Percentiles rank a stretch among this genome's conserved stretches.
Conservation (phyloP, 2,329 filamentous ascomycete genomes). For the Talaromyces sp. region DNA sequence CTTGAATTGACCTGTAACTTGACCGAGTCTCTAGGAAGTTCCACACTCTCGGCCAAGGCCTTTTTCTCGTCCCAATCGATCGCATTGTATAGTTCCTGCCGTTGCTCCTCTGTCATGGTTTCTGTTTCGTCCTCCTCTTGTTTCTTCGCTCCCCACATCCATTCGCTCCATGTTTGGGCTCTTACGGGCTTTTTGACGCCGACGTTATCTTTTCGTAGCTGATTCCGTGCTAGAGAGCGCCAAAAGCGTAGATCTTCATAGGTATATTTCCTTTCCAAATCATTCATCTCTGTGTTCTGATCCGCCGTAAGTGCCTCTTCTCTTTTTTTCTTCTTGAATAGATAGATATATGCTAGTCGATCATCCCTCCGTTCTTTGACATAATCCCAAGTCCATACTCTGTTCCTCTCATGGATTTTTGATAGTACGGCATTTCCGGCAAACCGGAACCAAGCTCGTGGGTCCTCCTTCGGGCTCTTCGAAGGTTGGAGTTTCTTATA, state of each 20-base stretch:
- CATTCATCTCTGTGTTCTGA: conserved; percentile 70
- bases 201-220: conserved; percentile 91
- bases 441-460: conserved; percentile 87
- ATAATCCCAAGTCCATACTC: conserved; percentile 92
- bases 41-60: conserved; percentile 80
- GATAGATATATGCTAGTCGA: conserved; percentile 79
- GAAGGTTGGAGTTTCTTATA: conserved; percentile 93
- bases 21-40: conserved; percentile 84
- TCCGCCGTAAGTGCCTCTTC: conserved; percentile 65
- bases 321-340: conserved; percentile 93
- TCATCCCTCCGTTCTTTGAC: conserved; percentile 91
- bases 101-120: conserved; percentile 90
- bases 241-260: conserved; percentile 98
- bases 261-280: conserved; percentile 79
- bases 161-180: conserved; percentile 84
- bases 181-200: conserved; percentile 71
- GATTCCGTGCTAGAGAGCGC: conserved; percentile 88
- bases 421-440: conserved; percentile 83
- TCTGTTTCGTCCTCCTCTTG: conserved; percentile 72
- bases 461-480: conserved; percentile 79
- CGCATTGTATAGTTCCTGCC: conserved; percentile 92
- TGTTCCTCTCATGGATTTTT: conserved; percentile 93
- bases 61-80: conserved; percentile 99
- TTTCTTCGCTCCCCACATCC: conserved; percentile 83
- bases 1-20: conserved; percentile 91